Evolutionary conservation across 305 asterid genomes (phyloP), one percentile per base, ranked within the genome.

Genomic region (Fraxinus albicans): DNA sequence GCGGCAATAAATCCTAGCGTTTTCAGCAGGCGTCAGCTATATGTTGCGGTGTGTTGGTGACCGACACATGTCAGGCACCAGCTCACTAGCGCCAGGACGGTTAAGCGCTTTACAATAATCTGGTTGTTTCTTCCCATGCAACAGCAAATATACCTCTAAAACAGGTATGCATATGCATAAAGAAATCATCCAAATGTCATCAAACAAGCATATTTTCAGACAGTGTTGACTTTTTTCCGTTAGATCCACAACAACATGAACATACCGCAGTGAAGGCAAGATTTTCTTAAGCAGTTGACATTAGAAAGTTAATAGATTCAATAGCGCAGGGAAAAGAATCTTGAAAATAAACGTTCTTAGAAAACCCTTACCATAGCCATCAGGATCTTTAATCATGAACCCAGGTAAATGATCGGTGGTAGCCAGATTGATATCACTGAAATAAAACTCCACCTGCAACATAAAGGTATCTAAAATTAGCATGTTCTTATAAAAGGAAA

Each of bases 381-480:
- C 95, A 63, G 94, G 97, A 87, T 95, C 98, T 87, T 91, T 92
- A 83, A 81, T 75, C 98, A 95, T 95, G 77, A 87, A 83, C 88
- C 89, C 86, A 86, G 89, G 91, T 79, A 93, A 84, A 88, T 92
- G 96, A 85, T 92, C 98, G 76, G 98, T 95, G 36, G 98, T 93
- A 31, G 98, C 98, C 86, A 95, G 90, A 88, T 95, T 95, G 80
- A 93, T 86, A 83, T 95, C 98, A 85, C 98, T 93, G 90, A 95
- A 95, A 87, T 93, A 95, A 87, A 89, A 95, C 84, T 95, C 98
- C 83, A 95, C 98, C 98, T 95, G 90, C 85, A 83, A 65, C 77
- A 78, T 27, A 78, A 13, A 75, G 38, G 87, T n/a, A 82, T 44
- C 50, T 12, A 36, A 82, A 53, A 53, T 33, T 77, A 79, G 55